Conservation (phyloP, 179 eudicot species). For the Actinidia chinensis region DNA sequence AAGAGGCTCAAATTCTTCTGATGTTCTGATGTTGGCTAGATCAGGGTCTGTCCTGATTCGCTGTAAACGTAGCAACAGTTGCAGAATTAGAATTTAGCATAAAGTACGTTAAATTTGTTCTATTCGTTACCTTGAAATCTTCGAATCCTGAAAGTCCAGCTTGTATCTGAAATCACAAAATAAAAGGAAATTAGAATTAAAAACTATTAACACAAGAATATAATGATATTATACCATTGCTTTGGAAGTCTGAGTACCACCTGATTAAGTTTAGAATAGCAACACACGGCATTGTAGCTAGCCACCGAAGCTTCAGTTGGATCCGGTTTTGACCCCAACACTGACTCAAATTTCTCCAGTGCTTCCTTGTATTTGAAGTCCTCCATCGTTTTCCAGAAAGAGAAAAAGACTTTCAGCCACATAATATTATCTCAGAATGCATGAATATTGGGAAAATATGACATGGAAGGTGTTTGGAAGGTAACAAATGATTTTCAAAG, state of each 20-base stretch:
- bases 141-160: slow-evolving; percentile 94
- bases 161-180: slow-evolving; percentile 48
- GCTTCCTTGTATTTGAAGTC: slow-evolving; percentile 75
- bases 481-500: background rate
- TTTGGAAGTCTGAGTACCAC: slow-evolving; percentile 29
- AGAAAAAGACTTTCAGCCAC: background rate
- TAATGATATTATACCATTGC: background rate
- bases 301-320: slow-evolving; percentile 73
- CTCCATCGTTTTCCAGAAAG: slow-evolving; percentile 33
- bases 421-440: background rate
- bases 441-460: background rate
- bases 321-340: slow-evolving; percentile 80
- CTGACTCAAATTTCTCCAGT: slow-evolving; percentile 84
- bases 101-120: background rate
- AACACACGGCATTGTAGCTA: slow-evolving; percentile 91
- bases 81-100: background rate
- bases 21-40: slow-evolving; percentile 63
- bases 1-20: slow-evolving; percentile 69
- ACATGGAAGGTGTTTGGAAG: background rate
- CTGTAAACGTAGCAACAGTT: slow-evolving; percentile 39
- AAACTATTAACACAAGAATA: too few relatives aligned
- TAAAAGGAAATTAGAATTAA: background rate
- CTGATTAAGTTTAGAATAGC: slow-evolving; percentile 94
- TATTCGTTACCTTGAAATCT: slow-evolving; percentile 70
- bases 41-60: slow-evolving; percentile 87